These are phyloP conservation scores for Debaryomyces tyrocola DNA, from an alignment of 805 yeast genomes.

Conservation along the genomic window DNA sequence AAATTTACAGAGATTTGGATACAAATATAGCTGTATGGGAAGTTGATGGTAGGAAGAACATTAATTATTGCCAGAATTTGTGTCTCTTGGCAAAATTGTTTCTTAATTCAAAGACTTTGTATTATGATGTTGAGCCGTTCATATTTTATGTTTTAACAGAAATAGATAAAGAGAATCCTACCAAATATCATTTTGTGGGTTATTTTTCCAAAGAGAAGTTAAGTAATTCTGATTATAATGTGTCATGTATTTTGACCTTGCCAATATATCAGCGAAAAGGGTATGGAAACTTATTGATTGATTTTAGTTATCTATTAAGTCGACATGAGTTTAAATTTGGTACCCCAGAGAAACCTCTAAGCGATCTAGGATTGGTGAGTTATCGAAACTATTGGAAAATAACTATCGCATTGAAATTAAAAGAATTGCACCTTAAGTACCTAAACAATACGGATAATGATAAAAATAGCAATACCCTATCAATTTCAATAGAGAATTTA, in stretches of 20 bases:
- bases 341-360: conserved; percentile 93
- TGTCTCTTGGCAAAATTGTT: conserved; percentile 89
- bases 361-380: conserved; percentile 81
- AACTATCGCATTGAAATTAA: conserved; percentile 53
- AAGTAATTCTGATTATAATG: conserved; percentile 73
- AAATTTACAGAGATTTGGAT: conserved; percentile 37
- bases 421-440: conserved; percentile 21
- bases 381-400: conserved; percentile 86
- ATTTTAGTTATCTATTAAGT: conserved; percentile 80
- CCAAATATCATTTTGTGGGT: conserved; percentile 77
- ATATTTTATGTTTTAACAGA: conserved; percentile 84
- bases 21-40: conserved; percentile 41
- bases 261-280: conserved; percentile 89
- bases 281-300: conserved; percentile 84
- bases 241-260: conserved; percentile 86
- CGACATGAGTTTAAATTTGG: conserved; percentile 77
- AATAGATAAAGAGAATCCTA: conserved; percentile 43
- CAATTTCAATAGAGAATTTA: conserved; percentile 58
- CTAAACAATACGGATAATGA: background rate
- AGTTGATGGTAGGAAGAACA: conserved; percentile 79
- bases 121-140: conserved; percentile 95
- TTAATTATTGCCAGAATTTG: conserved; percentile 81
- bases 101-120: conserved; percentile 85
- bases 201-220: conserved; percentile 89
- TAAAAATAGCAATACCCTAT: conserved; percentile 2